These are phyloP conservation scores for Euphorbia celastroides DNA, from an alignment of 441 rosid genomes.

Conservation along the genomic window DNA sequence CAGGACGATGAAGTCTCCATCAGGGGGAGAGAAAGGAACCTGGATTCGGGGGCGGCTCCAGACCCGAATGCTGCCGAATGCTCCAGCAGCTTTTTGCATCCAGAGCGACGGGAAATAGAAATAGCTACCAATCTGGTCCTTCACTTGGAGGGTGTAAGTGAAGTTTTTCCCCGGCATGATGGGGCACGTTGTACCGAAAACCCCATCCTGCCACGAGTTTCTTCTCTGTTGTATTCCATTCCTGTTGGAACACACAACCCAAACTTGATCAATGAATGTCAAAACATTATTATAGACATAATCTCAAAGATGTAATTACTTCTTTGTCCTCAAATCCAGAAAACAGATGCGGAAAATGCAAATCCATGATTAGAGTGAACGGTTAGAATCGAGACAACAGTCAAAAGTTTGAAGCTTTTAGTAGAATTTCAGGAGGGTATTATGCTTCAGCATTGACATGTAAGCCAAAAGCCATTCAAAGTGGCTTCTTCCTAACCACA, in stretches of 20 bases:
- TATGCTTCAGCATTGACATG: background rate
- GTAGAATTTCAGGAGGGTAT: background rate
- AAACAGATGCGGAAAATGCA: background rate
- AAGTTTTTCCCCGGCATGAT: constrained; percentile 68
- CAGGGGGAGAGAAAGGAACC: constrained; percentile 78
- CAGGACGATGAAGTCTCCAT: constrained; percentile 71
- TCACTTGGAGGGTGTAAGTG: constrained; percentile 76
- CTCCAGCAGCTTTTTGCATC: constrained; percentile 93
- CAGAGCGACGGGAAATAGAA: constrained; percentile 84
- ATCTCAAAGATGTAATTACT: background rate
- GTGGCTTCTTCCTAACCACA: background rate
- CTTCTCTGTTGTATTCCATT: constrained; percentile 78
- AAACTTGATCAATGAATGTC: constrained; percentile 8
- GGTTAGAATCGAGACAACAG: background rate
- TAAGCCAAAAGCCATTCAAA: background rate
- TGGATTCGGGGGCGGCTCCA: constrained; percentile 79
- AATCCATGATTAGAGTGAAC: background rate
- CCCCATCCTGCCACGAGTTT: constrained; percentile 83
- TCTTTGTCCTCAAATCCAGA: background rate
- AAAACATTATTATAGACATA: background rate
- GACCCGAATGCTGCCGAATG: constrained; percentile 74
- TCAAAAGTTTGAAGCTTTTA: background rate
- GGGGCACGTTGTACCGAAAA: constrained; percentile 81
- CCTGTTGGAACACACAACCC: constrained; percentile 32
- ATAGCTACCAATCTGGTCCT: constrained; percentile 93